Base-by-base conservation (phyloP, 768 basidiomycete species). In the Russula brevipes region DNA sequence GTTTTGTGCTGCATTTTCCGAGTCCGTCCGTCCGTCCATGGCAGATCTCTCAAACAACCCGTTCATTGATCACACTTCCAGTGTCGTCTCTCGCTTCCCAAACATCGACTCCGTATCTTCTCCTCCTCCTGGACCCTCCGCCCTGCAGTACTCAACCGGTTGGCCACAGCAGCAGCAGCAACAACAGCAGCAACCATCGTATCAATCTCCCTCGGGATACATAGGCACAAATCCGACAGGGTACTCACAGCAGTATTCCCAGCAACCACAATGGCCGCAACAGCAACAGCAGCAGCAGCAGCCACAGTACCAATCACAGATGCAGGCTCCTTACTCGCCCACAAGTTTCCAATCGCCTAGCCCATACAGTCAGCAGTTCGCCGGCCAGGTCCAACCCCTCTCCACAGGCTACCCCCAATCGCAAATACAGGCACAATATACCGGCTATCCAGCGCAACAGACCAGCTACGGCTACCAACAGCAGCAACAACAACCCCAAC, bases 11-110 rank as follows among this genome's bases (percentile, higher is more conserved):
- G 24, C 24, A 24, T 24, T 24, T 24, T 24, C 24, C 24, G 24
- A 24, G 24, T 24, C 24, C 24, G 24, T 24, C 24, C 24, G 24
- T 24, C 24, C 52, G 8, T 35, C 52, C 39, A 68, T 68, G 67
- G 65, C 72, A 31, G 75, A 75, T 9, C 70, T 77, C 52, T 76
- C 78, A 54, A 91, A 87, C 70, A 90, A 90, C 68, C 89, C 89
- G 0, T 90, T 91, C 74, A 75, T 85, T 69, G 76, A 79, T 52
- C 81, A 82, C 65, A 78, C 82, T 1, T 66, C 75, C 5, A 73
- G 72, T 64, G 71, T 74, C 19, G 68, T 69, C 41, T 64, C 72
- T 3, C 83, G 89, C 63, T 91, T 80, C 69, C 89, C 89, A 41
- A 86, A 87, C 71, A 77, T 91, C 69, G 78, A 77, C 42, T 71